Conservation (phyloP, 495 filamentous ascomycete species). For the Pseudevernia furfuracea region DNA sequence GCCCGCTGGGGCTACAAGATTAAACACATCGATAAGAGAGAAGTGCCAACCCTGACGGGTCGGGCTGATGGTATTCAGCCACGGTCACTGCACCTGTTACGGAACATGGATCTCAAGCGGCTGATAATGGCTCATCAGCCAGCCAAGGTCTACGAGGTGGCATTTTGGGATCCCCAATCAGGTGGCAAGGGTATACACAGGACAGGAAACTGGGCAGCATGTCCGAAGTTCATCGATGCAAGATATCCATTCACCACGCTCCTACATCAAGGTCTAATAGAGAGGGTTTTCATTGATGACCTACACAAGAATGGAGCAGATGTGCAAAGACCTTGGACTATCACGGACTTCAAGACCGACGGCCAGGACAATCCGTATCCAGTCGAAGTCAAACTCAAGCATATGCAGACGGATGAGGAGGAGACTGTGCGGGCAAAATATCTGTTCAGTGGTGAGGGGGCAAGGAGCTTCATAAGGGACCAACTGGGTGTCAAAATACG, state of each 20-base stretch:
- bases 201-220: conserved; percentile 56
- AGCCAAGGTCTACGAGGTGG: conserved; percentile 59
- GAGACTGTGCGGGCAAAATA: conserved; percentile 60
- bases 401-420: conserved; percentile 60
- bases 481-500: conserved; percentile 51
- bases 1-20: conserved; percentile 62
- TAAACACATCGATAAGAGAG: conserved; percentile 60
- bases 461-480: conserved; percentile 55
- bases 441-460: conserved; percentile 57
- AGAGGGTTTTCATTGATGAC: conserved; percentile 56
- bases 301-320: conserved; percentile 50
- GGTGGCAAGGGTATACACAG: conserved; percentile 48
- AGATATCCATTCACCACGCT: conserved; percentile 60
- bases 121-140: conserved; percentile 57
- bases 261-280: conserved; percentile 58
- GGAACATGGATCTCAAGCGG: conserved; percentile 59
- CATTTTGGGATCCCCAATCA: conserved; percentile 54
- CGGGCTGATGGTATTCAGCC: conserved; percentile 71
- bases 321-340: conserved; percentile 57
- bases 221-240: conserved; percentile 58
- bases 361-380: conserved; percentile 49
- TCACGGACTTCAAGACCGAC: conserved; percentile 53
- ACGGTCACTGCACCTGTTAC: conserved; percentile 61
- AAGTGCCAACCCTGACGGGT: conserved; percentile 55
- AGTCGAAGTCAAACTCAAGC: conserved; percentile 62